phyloP scores from a whole-genome alignment of 192 early-diverging fungal genomes.

The Coemansia sp. region DNA sequence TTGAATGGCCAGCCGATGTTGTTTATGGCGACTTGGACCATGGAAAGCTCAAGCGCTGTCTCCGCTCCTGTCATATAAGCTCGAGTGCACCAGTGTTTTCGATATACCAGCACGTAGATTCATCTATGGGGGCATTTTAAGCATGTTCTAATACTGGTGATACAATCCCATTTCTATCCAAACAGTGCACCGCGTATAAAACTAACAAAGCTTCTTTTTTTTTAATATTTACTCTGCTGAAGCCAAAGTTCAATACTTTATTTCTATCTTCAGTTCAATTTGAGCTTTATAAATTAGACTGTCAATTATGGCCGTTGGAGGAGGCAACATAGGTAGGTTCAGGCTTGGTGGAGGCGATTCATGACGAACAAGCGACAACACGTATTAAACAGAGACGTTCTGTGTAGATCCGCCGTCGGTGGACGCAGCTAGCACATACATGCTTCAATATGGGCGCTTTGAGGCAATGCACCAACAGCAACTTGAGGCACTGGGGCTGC shows the following conservation, averaged over 20 bases:
- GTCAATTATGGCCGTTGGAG: neutral
- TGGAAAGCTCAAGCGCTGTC: conserved; percentile 16
- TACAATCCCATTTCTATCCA: neutral
- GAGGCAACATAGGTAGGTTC: neutral
- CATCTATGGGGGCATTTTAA: conserved; percentile 32
- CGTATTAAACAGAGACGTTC: neutral
- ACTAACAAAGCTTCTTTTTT: neutral
- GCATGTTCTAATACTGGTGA: neutral
- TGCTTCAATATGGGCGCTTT: conserved; percentile 43
- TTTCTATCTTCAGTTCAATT: too few species aligned
- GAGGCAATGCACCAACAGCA: conserved; percentile 44
- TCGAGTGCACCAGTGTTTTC: conserved; percentile 32
- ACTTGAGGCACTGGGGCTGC: conserved; percentile 43
- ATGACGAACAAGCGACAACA: neutral
- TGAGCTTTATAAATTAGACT: too few species aligned
- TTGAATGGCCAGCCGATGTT: conserved; percentile 43
- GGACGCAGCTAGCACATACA: conserved; percentile 33
- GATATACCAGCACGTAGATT: conserved; percentile 45
- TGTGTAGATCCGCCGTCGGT: conserved; percentile 6
- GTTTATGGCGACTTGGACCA: conserved; percentile 40
- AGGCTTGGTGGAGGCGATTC: neutral
- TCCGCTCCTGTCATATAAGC: conserved; percentile 23
- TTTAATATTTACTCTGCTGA: neutral
- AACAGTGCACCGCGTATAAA: neutral
- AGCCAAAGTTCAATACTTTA: too few species aligned